Base-by-base conservation (phyloP, 495 filamentous ascomycete genomes). In the Darksidea phi region DNA sequence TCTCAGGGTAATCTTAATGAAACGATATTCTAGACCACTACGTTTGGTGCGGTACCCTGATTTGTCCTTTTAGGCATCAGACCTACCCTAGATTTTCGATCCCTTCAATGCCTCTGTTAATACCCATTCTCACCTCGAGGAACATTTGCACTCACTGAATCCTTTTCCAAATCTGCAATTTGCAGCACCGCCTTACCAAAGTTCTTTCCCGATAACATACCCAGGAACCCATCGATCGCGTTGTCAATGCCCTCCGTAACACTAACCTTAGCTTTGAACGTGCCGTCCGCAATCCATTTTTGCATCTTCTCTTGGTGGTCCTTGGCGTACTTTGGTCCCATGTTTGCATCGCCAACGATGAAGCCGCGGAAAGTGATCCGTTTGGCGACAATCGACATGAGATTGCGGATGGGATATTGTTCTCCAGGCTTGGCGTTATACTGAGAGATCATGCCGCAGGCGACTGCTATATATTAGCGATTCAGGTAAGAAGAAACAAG, bases 171-270 rank as follows among this genome's bases (percentile, higher is more conserved):
- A 55, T 78, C 72, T 58, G 74, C 75, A 62, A 93, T 86, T 77
- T 89, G 87, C 62, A 96, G 61, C 21, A 95, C 82, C 32, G 91
- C 89, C 79, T 97, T 97, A 61, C 92, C 92, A 77, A 90, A 88
- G 77, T 97, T 97, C 74, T 90, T 85, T 26, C 92, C 92, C 70
- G 86, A 70, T 55, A 96, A 78, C 78, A 97, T 86, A n/a, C 87
- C 90, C n/a, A 96, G 64, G 45, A 96, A 79, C 10, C 89, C 93
- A 52, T 92, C 83, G 23, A 86, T 75, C 1, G 85, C 87, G 62
- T 91, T 88, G 54, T 96, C 93, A 60, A 96, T 90, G 17, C 92
- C 93, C 17, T 86, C 78, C 1, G 86, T 91, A 58, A 91, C 74
- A 69, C 79, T 76, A 54, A 84, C 77, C 72, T 87, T 82, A 26